A percentile compares a stretch with the other conserved stretches of the same genome.
These are phyloP conservation scores for Alnus rubra DNA, from an alignment of 306 rosid species.

Conservation along the genomic window DNA sequence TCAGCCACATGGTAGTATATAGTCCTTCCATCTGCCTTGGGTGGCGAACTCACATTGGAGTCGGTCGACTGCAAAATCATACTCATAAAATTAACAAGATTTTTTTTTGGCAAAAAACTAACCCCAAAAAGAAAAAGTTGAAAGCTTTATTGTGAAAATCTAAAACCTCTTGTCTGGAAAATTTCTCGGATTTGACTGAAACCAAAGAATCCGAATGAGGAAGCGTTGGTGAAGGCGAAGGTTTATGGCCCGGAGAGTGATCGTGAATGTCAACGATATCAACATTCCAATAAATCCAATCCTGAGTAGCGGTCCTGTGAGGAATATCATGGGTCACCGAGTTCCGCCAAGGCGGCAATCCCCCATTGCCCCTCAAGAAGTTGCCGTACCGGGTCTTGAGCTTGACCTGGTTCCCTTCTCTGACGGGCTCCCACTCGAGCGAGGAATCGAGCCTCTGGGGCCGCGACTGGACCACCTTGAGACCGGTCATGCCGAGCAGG, in stretches of 20 bases:
- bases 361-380: conserved; percentile 81
- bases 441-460: conserved; percentile 68
- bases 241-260: conserved; percentile 31
- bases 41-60: conserved; percentile 40
- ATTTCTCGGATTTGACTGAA: conserved; percentile 36
- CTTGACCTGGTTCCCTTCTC: conserved; percentile 58
- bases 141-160: not conserved
- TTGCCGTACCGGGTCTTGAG: conserved; percentile 76
- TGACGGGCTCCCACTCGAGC: conserved; percentile 84
- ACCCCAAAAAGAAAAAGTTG: not conserved
- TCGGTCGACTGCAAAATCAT: conserved; percentile 54
- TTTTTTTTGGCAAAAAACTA: not conserved
- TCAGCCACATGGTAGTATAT: conserved; percentile 84
- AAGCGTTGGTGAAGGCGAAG: conserved; percentile 36
- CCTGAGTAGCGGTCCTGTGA: conserved; percentile 69
- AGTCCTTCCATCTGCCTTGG: conserved; percentile 67
- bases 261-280: conserved; percentile 70
- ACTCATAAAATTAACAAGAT: not conserved
- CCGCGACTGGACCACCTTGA: conserved; percentile 63
- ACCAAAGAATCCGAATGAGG: conserved; percentile 63
- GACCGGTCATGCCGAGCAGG: conserved; percentile 87
- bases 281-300: conserved; percentile 82
- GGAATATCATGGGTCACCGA: conserved; percentile 88
- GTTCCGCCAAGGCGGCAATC: conserved; percentile 90
- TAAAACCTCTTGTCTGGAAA: conserved; percentile 59